Base-by-base conservation (phyloP, 768 basidiomycete species). In the Suillus subalutaceus region DNA sequence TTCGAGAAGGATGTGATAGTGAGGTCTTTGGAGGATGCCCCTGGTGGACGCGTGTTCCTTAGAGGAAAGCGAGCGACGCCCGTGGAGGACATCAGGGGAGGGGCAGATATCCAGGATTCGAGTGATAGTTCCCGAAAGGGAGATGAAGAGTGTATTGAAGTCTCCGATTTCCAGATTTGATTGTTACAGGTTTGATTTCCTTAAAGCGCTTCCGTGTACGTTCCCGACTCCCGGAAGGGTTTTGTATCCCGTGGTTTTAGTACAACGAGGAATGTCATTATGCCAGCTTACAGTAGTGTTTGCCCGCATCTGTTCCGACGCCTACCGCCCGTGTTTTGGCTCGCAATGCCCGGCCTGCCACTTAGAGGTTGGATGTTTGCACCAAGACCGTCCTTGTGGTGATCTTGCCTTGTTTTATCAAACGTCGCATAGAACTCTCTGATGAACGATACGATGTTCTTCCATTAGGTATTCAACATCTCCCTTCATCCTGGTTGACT, bases 21-120 rank as follows among this genome's bases (percentile, higher is more conserved):
- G 10, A 71, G 81, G 10, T 68, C 82, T 20, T 62, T 83, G 65
- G 72, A 78, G 65, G 81, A 82, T 70, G 81, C 82, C 3, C 82
- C 82, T 9, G 77, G 79, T 20, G 81, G 82, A 4, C 70, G 72
- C 38, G 48, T 79, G 3, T 79, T 82, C 52, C 63, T 81, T 37
- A 73, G 79, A 46, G 61, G 67, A 18, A 71, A 67, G 68, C 62
- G 65, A 15, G 71, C 67, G 20, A 52, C 35, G 3, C 55, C 70
- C 0, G 72, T 74, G 8, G 67, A 65, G 63, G 71, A 67, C 4
- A 20, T 71, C 30, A 69, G 44, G 69, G 26, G 38, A 59, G 58
- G 40, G 15, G 16, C 23, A 26, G 23, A 59, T 10, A 16, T 59
- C 9, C 58, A 10, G 16, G 58, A 41, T 41, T 59, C 58, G 58